phyloP scores from a whole-genome alignment of 805 yeast genomes.

The Cyberlindnera veronae region DNA sequence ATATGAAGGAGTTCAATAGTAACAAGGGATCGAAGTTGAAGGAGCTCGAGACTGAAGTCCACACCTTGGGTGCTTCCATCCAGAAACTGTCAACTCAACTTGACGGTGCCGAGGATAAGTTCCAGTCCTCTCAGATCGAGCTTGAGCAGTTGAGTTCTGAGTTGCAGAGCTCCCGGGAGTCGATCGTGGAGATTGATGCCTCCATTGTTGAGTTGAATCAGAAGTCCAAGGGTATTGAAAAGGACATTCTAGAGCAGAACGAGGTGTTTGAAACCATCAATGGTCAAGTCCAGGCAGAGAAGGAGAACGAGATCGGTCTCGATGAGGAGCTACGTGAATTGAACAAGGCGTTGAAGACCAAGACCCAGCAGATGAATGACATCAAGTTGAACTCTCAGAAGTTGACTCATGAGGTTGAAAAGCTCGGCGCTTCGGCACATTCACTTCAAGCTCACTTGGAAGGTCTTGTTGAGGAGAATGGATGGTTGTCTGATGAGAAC shows the following conservation, averaged over 20 bases:
- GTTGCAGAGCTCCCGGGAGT: slow-evolving; percentile 40
- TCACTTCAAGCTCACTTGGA: slow-evolving; percentile 39
- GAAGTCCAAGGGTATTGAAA: slow-evolving; percentile 25
- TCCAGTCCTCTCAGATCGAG: slow-evolving; percentile 65
- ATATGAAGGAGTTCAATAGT: slow-evolving; percentile 73
- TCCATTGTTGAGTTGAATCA: slow-evolving; percentile 35
- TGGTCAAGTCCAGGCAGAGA: slow-evolving; percentile 33
- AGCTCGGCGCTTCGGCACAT: slow-evolving; percentile 37
- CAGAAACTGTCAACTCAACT: slow-evolving; percentile 36
- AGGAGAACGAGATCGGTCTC: slow-evolving; percentile 57
- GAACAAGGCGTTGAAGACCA: slow-evolving; percentile 41
- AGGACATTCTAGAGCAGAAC: slow-evolving; percentile 29
- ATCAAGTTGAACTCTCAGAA: slow-evolving; percentile 51
- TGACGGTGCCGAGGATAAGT: slow-evolving; percentile 46
- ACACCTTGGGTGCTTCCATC: slow-evolving; percentile 35
- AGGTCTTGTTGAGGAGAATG: slow-evolving; percentile 49
- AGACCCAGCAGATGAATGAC: slow-evolving; percentile 39
- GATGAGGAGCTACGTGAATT: slow-evolving; percentile 74
- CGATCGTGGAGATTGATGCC: slow-evolving; percentile 34
- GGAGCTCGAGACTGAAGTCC: slow-evolving; percentile 54
- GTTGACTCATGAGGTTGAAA: slow-evolving; percentile 52
- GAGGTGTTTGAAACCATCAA: slow-evolving; percentile 28
- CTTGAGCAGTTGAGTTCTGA: slow-evolving; percentile 66
- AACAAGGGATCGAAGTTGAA: slow-evolving; percentile 81
- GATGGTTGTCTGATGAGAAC: slow-evolving; percentile 71